These are phyloP conservation scores for Sporisorium reilianum DNA, from an alignment of 1,284 basidiomycete species.

Conservation along the genomic window DNA sequence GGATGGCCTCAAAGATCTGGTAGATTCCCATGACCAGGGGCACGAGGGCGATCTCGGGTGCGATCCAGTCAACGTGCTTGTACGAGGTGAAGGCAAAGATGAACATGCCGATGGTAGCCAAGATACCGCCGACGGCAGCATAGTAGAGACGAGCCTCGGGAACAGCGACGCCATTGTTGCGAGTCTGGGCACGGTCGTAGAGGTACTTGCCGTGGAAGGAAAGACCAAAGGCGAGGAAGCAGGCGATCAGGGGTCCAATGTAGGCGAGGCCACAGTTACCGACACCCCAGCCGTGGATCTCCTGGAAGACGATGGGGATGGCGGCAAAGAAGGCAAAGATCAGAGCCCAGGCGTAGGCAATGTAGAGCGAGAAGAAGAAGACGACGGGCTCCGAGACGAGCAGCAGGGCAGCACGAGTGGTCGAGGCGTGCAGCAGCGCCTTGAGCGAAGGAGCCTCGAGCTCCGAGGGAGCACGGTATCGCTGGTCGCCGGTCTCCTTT, in stretches of 20 bases:
- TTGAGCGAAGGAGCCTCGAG: conserved; percentile 67
- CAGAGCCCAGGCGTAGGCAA: conserved; percentile 64
- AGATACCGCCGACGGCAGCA: conserved; percentile 51
- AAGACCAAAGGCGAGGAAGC: conserved; percentile 64
- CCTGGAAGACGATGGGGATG: conserved; percentile 68
- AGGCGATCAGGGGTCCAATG: conserved; percentile 64
- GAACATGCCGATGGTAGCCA: conserved; percentile 57
- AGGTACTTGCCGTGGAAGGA: conserved; percentile 59
- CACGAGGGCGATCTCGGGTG: conserved; percentile 55
- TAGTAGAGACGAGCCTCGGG: conserved; percentile 63
- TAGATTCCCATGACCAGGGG: conserved; percentile 61
- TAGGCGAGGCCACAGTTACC: conserved; percentile 68
- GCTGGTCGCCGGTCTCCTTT: conserved; percentile 66
- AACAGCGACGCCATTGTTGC: conserved; percentile 56
- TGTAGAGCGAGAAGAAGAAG: conserved; percentile 66
- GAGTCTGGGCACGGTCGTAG: conserved; percentile 48
- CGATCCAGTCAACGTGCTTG: conserved; percentile 60
- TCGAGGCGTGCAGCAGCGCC: conserved; percentile 64
- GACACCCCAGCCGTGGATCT: conserved; percentile 67
- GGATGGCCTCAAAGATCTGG: conserved; percentile 58
- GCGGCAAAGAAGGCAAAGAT: conserved; percentile 67
- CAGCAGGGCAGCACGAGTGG: conserved; percentile 63
- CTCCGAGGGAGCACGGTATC: conserved; percentile 67
- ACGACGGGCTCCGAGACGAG: conserved; percentile 68
- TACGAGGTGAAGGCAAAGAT: conserved; percentile 61